Evolutionary conservation across 148 eudicot species (phyloP), one percentile per base, ranked within the genome.

Genomic region (Persicaria tinctoria): DNA sequence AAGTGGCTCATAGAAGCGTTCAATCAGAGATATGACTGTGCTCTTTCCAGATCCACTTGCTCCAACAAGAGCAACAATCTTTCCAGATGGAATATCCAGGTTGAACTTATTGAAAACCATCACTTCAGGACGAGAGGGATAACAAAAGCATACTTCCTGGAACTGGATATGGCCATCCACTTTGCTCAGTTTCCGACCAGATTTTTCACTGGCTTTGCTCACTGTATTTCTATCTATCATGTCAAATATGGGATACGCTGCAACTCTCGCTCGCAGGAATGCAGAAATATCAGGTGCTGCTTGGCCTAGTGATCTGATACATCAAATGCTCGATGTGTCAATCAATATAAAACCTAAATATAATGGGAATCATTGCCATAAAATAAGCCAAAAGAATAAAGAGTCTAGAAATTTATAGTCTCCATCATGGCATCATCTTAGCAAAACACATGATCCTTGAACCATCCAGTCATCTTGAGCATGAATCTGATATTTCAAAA

Each of bases 1-100:
- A 27, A 85, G 82, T 47, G 98, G 97, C 81, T 95, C 97, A 46
- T 95, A 95, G 87, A 95, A 95, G 48, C 99, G 93, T 72, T 92
- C 99, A 68, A 95, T 95, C 84, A 95, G 79, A 23, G 99, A 95
- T 81, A 92, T 83, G 45, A 88, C 97, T 4, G 99, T 95, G 85
- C 99, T 95, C 85, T 95, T 95, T 27, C 99, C 99, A 4, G 97
- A 90, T 18, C 99, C 99, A 76, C 99, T 95, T 73, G 88, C 97
- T 78, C 99, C 99, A 44, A 95, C 99, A 76, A 95, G 97, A n/a
- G 99, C 99, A 73, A 95, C 89, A 48, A 95, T 85, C 78, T 95
- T 95, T 46, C 99, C 99, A 5, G 97, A 68, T 62, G 99, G 94
- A 73, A 95, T 90, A 68, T 92, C 91, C 16, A 95, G 87, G 74